Percentiles rank a stretch among this genome's conserved stretches.
Evolutionary conservation across 306 rosid genomes (phyloP).

Genomic region (Cucurbita maxima): DNA sequence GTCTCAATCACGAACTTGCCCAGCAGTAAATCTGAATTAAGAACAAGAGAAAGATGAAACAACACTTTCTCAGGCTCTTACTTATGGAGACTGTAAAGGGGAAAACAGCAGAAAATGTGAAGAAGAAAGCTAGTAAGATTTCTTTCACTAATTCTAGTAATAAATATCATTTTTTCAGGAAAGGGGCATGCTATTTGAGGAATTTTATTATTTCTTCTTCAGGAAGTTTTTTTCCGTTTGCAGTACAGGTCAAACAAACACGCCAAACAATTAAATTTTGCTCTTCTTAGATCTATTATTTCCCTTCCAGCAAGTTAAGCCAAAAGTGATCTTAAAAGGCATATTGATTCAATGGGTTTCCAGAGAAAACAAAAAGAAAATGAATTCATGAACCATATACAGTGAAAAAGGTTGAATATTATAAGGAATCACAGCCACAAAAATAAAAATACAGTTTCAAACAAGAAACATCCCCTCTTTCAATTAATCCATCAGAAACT

Average conservation of each 20-base stretch:
- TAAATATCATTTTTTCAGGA: background rate
- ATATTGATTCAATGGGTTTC: background rate
- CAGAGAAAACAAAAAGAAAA: background rate
- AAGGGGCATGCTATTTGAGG: background rate
- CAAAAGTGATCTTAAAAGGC: background rate
- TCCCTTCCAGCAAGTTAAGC: background rate
- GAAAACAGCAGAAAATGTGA: background rate
- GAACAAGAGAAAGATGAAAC: background rate
- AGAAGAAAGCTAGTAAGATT: background rate
- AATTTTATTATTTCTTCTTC: background rate
- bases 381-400: background rate
- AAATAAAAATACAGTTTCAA: background rate
- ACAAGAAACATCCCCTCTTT: background rate
- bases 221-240: background rate
- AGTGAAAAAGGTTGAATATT: background rate
- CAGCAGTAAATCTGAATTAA: conserved; percentile 19
- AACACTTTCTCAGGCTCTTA: background rate
- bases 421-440: background rate
- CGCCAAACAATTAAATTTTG: background rate
- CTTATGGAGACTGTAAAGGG: background rate
- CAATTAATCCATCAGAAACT: background rate
- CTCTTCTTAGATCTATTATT: background rate
- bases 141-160: background rate
- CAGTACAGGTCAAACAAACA: background rate
- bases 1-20: conserved; percentile 11